Evolutionary conservation across 2,329 filamentous ascomycete genomes (phyloP).

Genomic region (Teratosphaeria zuluensis): DNA sequence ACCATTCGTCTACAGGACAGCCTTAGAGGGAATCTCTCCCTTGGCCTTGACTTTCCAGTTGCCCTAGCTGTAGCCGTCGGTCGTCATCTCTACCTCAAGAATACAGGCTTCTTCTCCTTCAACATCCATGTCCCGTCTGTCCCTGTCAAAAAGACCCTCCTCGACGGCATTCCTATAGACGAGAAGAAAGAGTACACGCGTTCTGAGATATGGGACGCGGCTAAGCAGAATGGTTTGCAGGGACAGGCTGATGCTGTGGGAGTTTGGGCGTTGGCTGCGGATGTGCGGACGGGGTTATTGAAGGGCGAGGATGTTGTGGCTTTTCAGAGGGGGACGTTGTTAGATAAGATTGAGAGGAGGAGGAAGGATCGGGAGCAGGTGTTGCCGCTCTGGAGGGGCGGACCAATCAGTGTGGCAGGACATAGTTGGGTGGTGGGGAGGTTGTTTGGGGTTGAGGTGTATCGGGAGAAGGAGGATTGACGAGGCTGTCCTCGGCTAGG

Average conservation of each 20-base stretch:
- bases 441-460: constrained; percentile 25
- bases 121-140: constrained; percentile 27
- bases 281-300: constrained; percentile 21
- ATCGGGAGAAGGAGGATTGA: constrained; percentile 19
- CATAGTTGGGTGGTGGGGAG: constrained; percentile 25
- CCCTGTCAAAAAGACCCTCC: constrained; percentile 15
- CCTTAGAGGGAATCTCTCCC: constrained; percentile 25
- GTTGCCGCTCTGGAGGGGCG: constrained; percentile 27
- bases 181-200: constrained; percentile 21
- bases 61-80: constrained; percentile 24
- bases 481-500: background rate
- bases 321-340: constrained; percentile 24
- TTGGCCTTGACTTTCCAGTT: constrained; percentile 30
- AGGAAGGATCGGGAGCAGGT: constrained; percentile 22
- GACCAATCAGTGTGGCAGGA: constrained; percentile 23
- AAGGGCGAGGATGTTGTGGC: constrained; percentile 23
- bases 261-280: constrained; percentile 25
- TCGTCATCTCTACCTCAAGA: constrained; percentile 24
- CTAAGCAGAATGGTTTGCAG: constrained; percentile 11
- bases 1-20: constrained; percentile 28
- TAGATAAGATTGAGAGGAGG: constrained; percentile 21
- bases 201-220: constrained; percentile 18
- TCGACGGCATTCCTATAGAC: constrained; percentile 24
- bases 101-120: constrained; percentile 23
- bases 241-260: constrained; percentile 23